phyloP scores from a whole-genome alignment of 1,284 basidiomycete species.

The Puccinia coronata region DNA sequence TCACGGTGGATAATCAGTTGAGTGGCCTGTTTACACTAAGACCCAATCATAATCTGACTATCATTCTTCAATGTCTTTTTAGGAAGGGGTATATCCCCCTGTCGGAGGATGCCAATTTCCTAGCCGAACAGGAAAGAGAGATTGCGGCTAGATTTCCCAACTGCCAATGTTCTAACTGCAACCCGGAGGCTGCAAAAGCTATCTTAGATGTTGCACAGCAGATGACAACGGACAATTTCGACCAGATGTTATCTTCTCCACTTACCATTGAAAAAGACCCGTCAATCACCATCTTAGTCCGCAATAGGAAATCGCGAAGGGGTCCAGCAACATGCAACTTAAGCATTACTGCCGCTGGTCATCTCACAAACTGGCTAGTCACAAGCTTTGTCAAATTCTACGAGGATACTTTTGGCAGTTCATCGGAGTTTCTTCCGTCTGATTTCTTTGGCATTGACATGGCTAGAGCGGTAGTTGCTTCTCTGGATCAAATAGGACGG shows the following conservation, averaged over 20 bases:
- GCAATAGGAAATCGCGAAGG: neutral
- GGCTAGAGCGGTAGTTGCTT: neutral
- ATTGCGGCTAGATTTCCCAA: neutral
- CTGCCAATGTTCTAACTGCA: neutral
- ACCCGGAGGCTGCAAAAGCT: neutral
- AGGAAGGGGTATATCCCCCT: neutral
- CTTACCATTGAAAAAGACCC: neutral
- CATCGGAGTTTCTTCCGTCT: neutral
- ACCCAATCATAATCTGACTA: no score
- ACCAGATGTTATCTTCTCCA: neutral
- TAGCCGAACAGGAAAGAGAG: neutral
- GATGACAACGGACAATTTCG: neutral
- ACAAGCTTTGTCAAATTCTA: neutral
- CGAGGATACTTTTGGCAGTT: neutral
- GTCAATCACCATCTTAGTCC: no score
- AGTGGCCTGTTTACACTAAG: no score
- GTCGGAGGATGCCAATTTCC: neutral
- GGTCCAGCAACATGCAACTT: neutral
- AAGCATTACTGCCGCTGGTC: neutral
- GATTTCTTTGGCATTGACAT: neutral
- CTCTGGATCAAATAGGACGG: neutral
- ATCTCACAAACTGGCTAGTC: neutral
- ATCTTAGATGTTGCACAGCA: neutral
- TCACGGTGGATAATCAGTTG: neutral
- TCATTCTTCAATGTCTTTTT: no score